phyloP scores from a whole-genome alignment of 2,329 filamentous ascomycete species.

The Aspergillus sp. region DNA sequence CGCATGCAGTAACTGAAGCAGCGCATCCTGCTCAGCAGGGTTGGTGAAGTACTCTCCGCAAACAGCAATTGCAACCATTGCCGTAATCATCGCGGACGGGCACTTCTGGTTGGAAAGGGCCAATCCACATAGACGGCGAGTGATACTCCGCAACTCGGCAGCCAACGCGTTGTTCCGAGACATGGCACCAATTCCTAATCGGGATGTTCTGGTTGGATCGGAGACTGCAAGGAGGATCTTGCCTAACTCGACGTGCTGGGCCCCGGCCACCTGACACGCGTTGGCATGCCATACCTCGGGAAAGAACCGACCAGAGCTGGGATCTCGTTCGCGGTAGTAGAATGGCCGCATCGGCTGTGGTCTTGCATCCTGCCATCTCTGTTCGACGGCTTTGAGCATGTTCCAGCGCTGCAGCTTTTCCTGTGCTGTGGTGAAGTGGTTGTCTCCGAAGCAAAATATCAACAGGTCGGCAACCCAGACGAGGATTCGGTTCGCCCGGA shows the following conservation, averaged over 20 bases:
- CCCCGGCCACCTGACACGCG: slow-evolving; percentile 58
- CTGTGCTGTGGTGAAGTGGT: not conserved
- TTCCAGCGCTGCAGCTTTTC: not conserved
- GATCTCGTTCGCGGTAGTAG: slow-evolving; percentile 43
- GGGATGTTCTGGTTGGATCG: slow-evolving; percentile 40
- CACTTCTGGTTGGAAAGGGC: not conserved
- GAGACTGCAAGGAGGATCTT: slow-evolving; percentile 57
- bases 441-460: slow-evolving; percentile 58
- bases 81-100: not conserved
- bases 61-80: not conserved
- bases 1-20: not conserved
- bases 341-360: slow-evolving; percentile 57
- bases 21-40: not conserved
- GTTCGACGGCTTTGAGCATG: not conserved
- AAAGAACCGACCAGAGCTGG: slow-evolving; percentile 46
- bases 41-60: not conserved
- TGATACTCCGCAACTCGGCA: not conserved
- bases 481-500: slow-evolving; percentile 62
- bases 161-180: not conserved
- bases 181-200: not conserved
- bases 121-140: not conserved
- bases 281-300: slow-evolving; percentile 58
- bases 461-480: slow-evolving; percentile 62
- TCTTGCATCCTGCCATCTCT: not conserved
- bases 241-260: slow-evolving; percentile 61